A percentile compares a stretch with the other conserved stretches of the same genome.
phyloP scores from a whole-genome alignment of 2,329 filamentous ascomycete species.

The Diaporthe batatas region DNA sequence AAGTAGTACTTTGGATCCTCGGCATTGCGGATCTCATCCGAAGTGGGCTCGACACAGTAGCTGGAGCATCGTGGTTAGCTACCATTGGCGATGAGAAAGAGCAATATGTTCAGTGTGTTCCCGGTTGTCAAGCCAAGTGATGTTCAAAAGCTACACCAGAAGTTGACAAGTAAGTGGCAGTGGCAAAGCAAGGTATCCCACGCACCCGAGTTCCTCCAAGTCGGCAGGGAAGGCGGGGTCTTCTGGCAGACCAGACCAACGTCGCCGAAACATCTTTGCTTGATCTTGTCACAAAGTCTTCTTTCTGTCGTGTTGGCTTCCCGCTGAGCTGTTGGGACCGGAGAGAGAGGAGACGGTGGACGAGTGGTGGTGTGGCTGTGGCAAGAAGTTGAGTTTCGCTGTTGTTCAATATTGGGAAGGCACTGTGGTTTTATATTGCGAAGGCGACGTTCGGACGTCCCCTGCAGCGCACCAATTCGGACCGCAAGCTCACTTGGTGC shows the following conservation, averaged over 20 bases:
- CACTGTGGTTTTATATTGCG: too few relatives aligned
- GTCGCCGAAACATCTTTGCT: conserved; percentile 80
- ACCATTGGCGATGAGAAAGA: not conserved
- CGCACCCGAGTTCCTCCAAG: conserved; percentile 80
- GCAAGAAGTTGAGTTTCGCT: not conserved
- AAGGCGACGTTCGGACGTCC: not conserved
- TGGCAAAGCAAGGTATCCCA: conserved; percentile 30
- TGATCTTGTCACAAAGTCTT: not conserved
- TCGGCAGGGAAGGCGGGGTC: conserved; percentile 76
- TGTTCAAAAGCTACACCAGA: not conserved
- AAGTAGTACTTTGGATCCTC: conserved; percentile 77
- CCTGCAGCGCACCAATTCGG: not conserved
- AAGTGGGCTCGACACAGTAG: conserved; percentile 80
- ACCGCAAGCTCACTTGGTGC: not conserved
- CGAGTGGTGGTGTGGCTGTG: not conserved
- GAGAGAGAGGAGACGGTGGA: not conserved
- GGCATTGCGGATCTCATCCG: conserved; percentile 80
- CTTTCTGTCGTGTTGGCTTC: too few relatives aligned
- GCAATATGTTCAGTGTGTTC: too few relatives aligned
- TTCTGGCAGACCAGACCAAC: conserved; percentile 75
- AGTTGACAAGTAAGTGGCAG: not conserved
- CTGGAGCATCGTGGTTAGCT: conserved; percentile 57
- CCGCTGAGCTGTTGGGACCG: not conserved
- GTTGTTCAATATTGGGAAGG: not conserved
- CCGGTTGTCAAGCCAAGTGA: not conserved